Evolutionary conservation across 2,329 filamentous ascomycete species (phyloP).

Genomic region (Stemphylium vesicarium): DNA sequence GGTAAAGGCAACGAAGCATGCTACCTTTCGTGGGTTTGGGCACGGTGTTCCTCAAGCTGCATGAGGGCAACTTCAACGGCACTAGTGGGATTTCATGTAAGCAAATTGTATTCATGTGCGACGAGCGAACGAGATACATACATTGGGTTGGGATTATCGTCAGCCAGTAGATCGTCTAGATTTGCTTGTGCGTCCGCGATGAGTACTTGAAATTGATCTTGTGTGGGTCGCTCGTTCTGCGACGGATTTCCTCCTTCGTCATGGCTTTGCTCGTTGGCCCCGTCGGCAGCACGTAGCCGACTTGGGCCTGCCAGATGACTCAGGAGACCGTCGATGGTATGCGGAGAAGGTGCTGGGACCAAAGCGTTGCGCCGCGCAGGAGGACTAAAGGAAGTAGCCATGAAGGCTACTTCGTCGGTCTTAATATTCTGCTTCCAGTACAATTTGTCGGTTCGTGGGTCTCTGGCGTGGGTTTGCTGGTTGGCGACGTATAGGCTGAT

Average conservation of each 20-base stretch:
- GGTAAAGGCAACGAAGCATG: neutral
- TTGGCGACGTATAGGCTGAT: slow-evolving; percentile 24
- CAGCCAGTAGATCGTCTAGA: neutral
- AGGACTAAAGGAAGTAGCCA: neutral
- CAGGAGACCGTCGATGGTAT: too few species aligned
- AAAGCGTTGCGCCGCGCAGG: slow-evolving; percentile 1
- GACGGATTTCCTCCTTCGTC: neutral
- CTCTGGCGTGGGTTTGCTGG: slow-evolving; percentile 1
- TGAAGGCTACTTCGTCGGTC: slow-evolving; percentile 6
- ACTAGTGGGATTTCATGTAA: neutral
- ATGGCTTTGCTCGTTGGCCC: neutral
- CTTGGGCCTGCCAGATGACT: too few species aligned
- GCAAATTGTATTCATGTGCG: neutral
- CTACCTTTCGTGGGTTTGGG: neutral
- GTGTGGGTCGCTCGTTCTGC: neutral
- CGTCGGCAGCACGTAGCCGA: neutral
- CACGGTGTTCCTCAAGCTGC: neutral
- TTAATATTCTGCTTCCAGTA: slow-evolving; percentile 30
- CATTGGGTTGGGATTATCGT: neutral
- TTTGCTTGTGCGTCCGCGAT: neutral
- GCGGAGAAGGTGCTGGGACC: too few species aligned
- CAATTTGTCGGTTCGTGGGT: slow-evolving; percentile 2
- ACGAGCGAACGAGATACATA: neutral
- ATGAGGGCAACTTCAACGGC: neutral
- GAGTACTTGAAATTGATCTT: neutral